Percentiles rank a stretch among this genome's conserved stretches.
Evolutionary conservation across 2,329 filamentous ascomycete species (phyloP).

Genomic region (Cytospora mali): DNA sequence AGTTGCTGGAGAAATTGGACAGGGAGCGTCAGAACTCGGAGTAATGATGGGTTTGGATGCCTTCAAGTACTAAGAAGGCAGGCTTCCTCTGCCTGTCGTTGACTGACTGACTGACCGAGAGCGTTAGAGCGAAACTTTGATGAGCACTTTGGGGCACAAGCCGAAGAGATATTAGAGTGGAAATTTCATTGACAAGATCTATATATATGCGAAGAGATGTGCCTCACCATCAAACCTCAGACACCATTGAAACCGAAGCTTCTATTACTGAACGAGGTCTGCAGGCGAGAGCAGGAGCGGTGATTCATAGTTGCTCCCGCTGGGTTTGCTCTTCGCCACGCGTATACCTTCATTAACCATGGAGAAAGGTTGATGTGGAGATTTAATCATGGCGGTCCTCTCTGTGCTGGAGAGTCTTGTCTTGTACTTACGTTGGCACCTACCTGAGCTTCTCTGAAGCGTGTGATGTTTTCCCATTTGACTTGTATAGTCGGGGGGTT

Average conservation of each 20-base stretch:
- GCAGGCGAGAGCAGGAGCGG: constrained; percentile 69
- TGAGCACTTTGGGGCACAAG: not conserved
- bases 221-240: constrained; percentile 84
- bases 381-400: constrained; percentile 75
- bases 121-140: not conserved
- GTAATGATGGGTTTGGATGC: not conserved
- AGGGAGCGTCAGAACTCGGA: not conserved
- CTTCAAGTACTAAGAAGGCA: no score
- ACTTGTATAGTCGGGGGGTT: not conserved
- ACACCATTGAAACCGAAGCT: constrained; percentile 57
- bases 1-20: not conserved
- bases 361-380: constrained; percentile 75
- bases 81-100: no score
- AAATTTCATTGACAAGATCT: not conserved
- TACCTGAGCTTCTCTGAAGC: constrained; percentile 11
- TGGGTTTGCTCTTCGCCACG: constrained; percentile 79
- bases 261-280: constrained; percentile 70
- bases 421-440: constrained; percentile 3
- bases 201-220: constrained; percentile 51
- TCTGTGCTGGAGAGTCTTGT: not conserved
- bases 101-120: no score
- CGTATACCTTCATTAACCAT: constrained; percentile 91
- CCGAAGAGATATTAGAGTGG: not conserved
- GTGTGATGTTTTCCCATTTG: not conserved
- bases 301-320: constrained; percentile 47